Evolutionary conservation across 768 basidiomycete genomes (phyloP).

Genomic region (Mycena venus): DNA sequence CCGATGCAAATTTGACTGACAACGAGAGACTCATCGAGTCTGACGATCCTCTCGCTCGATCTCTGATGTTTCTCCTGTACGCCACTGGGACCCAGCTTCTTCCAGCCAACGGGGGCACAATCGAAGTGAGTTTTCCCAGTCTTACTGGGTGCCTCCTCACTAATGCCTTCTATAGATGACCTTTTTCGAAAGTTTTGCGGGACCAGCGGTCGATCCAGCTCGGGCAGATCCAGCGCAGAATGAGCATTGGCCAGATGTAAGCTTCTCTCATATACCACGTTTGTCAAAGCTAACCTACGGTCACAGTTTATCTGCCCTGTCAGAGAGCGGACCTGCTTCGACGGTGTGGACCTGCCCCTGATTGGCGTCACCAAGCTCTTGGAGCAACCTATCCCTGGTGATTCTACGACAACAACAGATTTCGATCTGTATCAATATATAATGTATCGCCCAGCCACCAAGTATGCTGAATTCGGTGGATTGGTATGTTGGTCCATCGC

Average conservation of each 20-base stretch:
- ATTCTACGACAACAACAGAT: not conserved
- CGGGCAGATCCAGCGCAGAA: not conserved
- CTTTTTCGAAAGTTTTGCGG: not conserved
- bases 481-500: too few species aligned
- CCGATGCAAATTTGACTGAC: too few species aligned
- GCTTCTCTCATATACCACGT: not conserved
- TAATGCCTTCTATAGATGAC: not conserved
- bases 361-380: not conserved
- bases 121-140: too few species aligned
- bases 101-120: too few species aligned
- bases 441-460: not conserved
- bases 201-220: not conserved
- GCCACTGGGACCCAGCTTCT: too few species aligned
- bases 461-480: slow-evolving; percentile 2
- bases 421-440: slow-evolving; percentile 9
- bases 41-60: too few species aligned
- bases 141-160: too few species aligned
- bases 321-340: not conserved
- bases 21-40: too few species aligned
- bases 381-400: not conserved
- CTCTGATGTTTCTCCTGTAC: too few species aligned
- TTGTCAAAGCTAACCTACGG: not conserved
- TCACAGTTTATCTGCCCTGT: not conserved
- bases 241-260: not conserved
- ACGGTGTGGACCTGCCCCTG: not conserved